Evolutionary conservation across 495 filamentous ascomycete species (phyloP), one percentile per base, ranked within the genome.

Genomic region (Podospora pseudocomata): DNA sequence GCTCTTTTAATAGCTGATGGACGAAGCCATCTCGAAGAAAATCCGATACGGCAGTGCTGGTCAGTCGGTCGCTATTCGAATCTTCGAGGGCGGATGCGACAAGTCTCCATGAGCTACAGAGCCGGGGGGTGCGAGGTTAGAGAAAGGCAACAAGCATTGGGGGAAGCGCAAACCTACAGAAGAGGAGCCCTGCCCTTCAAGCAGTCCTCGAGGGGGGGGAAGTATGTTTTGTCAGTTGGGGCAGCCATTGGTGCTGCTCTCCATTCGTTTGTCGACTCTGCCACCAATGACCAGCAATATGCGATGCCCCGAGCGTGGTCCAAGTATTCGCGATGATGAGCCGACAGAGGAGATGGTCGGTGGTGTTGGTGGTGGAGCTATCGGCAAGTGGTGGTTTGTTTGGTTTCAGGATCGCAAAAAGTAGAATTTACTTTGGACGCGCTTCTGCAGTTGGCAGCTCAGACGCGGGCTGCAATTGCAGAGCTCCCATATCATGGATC

Each of bases 11-110:
- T 66, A 92, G 79, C 71, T 85, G 79, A 70, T 90, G 74, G 74
- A 88, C 88, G 65, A 89, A 84, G 69, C 84, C 83, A 70, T 92
- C 88, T 65, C 83, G 85, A 65, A 95, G 80, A 77, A 93, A 94
- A 63, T 83, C 80, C 39, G 84, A 73, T 63, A 92, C 78, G 67
- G 79, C 79, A 63, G 80, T 70, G 65, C 76, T 80, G 69, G 84
- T 81, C 34, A 85, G 81, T 62, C 78, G 76, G 67, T 83, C 77
- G 63, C 76, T 73, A 20, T 83, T 76, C 18, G 82, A 74, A 65
- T 89, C 84, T 75, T 83, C 85, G 54, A 92, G 81, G 15, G 87
- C 87, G 28, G 85, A 82, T 68, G 90, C 92, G 60, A 88, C 88
- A 64, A 86, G 81, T 75, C 85, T 88, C 93, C 93, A 97, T 63